Evolutionary conservation across 345 rosid genomes (phyloP).

Genomic region (Euclidium syriacum): DNA sequence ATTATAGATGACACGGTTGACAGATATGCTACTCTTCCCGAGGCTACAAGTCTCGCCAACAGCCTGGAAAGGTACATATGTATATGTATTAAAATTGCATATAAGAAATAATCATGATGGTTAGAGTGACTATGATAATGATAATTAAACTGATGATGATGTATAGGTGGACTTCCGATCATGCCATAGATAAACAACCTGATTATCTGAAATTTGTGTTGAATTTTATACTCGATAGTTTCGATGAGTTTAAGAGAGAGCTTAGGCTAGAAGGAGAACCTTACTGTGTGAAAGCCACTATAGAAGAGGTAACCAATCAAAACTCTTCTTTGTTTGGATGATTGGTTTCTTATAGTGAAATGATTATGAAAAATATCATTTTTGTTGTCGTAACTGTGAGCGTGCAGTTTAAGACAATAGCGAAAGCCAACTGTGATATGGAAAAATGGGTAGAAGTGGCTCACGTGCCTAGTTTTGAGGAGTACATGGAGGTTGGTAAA

Average conservation of each 20-base stretch:
- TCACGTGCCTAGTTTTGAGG: slow-evolving; percentile 14
- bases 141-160: background rate
- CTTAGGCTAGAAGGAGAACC: background rate
- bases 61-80: slow-evolving; percentile 10
- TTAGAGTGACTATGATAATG: too few species aligned
- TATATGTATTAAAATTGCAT: background rate
- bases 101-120: background rate
- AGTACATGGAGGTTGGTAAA: slow-evolving; percentile 8
- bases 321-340: too few species aligned
- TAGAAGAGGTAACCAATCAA: background rate
- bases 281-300: background rate
- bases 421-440: background rate
- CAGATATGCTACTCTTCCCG: slow-evolving; percentile 17
- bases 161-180: slow-evolving; percentile 19
- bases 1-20: slow-evolving; percentile 19
- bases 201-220: background rate
- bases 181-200: slow-evolving; percentile 1
- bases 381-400: background rate
- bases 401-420: background rate
- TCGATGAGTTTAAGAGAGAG: background rate
- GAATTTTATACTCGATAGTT: background rate
- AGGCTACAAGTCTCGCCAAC: background rate
- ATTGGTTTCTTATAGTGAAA: too few species aligned
- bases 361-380: too few species aligned
- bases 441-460: background rate